Base-by-base conservation (phyloP, 23 red algal genomes). In the Cyanidiococcus yangmingshanensis region DNA sequence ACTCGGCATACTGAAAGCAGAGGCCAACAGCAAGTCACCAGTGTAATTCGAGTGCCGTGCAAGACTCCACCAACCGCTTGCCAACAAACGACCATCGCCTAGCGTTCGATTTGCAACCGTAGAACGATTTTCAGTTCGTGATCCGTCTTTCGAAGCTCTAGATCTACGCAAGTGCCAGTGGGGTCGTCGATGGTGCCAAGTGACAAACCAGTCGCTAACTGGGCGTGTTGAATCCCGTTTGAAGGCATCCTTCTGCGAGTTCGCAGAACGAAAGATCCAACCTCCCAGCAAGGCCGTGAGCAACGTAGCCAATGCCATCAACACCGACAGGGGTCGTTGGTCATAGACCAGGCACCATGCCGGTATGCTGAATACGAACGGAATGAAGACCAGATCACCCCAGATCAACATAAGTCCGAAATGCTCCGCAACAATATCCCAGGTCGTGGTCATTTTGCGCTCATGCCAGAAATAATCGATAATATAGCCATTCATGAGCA, bases 361-460 rank as follows among this genome's bases (percentile, higher is more conserved):
- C 27, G 77, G 80, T 27, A 63, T 59, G 34, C 51, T 83, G 77
- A 97, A 97, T 0, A 51, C 84, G 75, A 97, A 91, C n/a, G 89
- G 84, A 63, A 91, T 90, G 76, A 97, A 97, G 7, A 89, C 87
- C 34, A 87, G 85, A 68, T 97, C 93, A 40, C 88, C 93, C 93
- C 93, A 97, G 7, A 90, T 82, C 26, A 97, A 85, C 93, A 97
- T 97, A 39, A 97, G 85, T 33, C 93, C 93, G 86, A 97, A 97
- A 45, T 91, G 86, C 51, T 97, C 93, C 7, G 93, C 93, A 68
- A 97, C 90, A 75, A 97, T 97, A 59, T 97, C 93, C 93, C 93
- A 97, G 2, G 93, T 97, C 38, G 45, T 85, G 24, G 86, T 84
- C 40, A 97, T 97, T 38, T 85, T 84, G 18, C 74, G 36, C 75